Evolutionary conservation across 352 stramenopile genomes (phyloP).

Genomic region (Proteromonas lacertae): DNA sequence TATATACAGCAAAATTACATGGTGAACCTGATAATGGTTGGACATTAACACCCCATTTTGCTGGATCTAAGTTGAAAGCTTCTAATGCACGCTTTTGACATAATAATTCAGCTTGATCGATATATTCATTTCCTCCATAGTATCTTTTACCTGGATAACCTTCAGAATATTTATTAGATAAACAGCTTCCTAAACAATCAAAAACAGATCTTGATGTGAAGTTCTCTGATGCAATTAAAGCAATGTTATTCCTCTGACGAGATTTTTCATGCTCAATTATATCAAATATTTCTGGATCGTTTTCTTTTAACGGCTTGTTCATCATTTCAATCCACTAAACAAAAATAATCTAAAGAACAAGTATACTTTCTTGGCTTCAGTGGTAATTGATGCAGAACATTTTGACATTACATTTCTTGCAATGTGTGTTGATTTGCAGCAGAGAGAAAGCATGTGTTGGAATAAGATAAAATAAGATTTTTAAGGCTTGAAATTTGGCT

Average conservation of each 20-base stretch:
- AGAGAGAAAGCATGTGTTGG: background rate
- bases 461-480: background rate
- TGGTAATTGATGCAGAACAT: background rate
- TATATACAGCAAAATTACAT: conserved; percentile 97
- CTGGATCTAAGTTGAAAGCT: conserved; percentile 49
- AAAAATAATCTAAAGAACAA: background rate
- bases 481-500: background rate
- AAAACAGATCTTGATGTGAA: conserved; percentile 93
- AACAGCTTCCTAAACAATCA: conserved; percentile 78
- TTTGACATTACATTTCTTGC: background rate
- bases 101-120: conserved; percentile 75
- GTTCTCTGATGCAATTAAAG: conserved; percentile 97
- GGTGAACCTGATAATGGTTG: conserved; percentile 80
- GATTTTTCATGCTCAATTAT: conserved; percentile 89
- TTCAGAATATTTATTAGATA: conserved; percentile 99
- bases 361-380: background rate
- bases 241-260: conserved; percentile 66
- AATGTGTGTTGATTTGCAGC: background rate
- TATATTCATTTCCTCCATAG: conserved; percentile 86
- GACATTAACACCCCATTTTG: conserved; percentile 92
- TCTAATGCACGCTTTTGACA: conserved; percentile 66
- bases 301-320: conserved; percentile 33
- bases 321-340: conserved; percentile 10
- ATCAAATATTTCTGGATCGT: conserved; percentile 86
- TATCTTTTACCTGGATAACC: conserved; percentile 48